These are phyloP conservation scores for Coleophoma cylindrospora DNA, from an alignment of 2,329 filamentous ascomycete genomes.

Conservation along the genomic window DNA sequence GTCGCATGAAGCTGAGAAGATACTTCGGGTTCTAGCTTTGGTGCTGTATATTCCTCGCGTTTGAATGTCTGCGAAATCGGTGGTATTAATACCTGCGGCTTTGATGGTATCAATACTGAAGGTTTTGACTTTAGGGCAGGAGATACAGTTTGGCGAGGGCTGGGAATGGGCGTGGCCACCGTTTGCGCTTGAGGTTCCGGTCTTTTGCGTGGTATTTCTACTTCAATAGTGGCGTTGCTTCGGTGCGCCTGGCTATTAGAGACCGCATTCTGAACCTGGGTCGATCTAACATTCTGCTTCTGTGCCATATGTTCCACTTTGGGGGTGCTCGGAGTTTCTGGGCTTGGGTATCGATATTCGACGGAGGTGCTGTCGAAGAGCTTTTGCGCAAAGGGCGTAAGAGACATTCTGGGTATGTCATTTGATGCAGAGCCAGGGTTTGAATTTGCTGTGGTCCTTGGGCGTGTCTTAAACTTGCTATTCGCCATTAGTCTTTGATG, in stretches of 20 bases:
- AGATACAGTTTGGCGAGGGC: constrained; percentile 5
- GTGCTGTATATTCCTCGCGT: constrained; percentile 22
- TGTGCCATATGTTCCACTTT: not conserved
- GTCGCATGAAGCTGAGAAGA: constrained; percentile 33
- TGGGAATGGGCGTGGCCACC: not conserved
- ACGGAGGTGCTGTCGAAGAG: constrained; percentile 24
- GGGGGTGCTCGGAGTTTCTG: constrained; percentile 10
- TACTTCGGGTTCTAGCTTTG: constrained; percentile 30
- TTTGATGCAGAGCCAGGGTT: constrained; percentile 32
- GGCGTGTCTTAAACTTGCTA: constrained; percentile 20
- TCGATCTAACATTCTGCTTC: constrained; percentile 5
- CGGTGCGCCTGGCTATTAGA: constrained; percentile 4
- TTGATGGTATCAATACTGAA: constrained; percentile 20
- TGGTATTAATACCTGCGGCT: constrained; percentile 21
- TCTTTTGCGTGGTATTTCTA: constrained; percentile 1
- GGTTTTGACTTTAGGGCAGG: constrained; percentile 11
- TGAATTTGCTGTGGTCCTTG: constrained; percentile 47
- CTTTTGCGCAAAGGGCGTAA: constrained; percentile 26
- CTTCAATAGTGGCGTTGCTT: constrained; percentile 5
- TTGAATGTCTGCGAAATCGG: constrained; percentile 13
- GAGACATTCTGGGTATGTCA: constrained; percentile 12
- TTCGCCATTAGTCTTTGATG: not conserved
- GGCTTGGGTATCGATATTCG: constrained; percentile 19
- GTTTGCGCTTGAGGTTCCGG: not conserved
- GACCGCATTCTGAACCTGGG: constrained; percentile 2